Percentiles rank a stretch among this genome's conserved stretches.
Evolutionary conservation across 306 rosid species (phyloP).

Genomic region (Sesbania bispinosa): DNA sequence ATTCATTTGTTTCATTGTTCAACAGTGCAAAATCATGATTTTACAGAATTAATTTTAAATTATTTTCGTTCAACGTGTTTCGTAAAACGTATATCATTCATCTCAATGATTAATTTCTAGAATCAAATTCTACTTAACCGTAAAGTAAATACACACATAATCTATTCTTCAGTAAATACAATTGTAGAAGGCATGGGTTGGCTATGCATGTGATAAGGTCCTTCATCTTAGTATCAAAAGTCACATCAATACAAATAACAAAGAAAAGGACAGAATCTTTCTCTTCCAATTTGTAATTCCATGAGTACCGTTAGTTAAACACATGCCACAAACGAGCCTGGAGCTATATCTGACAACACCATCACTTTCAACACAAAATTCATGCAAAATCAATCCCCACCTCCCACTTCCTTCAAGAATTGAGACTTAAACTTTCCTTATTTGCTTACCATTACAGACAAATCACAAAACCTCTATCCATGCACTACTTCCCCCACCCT

Average conservation of each 20-base stretch:
- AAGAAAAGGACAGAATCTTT: slow-evolving; percentile 14
- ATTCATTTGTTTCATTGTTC: too few relatives aligned
- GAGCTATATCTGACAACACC: too few relatives aligned
- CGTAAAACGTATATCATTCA: too few relatives aligned
- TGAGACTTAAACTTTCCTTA: slow-evolving; percentile 21
- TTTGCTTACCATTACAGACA: slow-evolving; percentile 20
- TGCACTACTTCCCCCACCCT: slow-evolving; percentile 19
- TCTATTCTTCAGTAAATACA: not conserved
- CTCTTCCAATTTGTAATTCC: not conserved
- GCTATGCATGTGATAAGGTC: slow-evolving; percentile 28
- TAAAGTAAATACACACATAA: too few relatives aligned
- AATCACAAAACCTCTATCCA: slow-evolving; percentile 25
- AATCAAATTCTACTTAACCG: too few relatives aligned
- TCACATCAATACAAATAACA: slow-evolving; percentile 10
- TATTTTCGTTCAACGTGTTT: too few relatives aligned
- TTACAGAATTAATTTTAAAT: too few relatives aligned
- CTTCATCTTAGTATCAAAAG: slow-evolving; percentile 27
- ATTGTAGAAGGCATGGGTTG: slow-evolving; percentile 5
- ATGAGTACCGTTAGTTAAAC: slow-evolving; percentile 16
- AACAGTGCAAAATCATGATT: too few relatives aligned
- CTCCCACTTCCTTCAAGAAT: slow-evolving; percentile 15
- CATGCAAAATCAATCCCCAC: slow-evolving; percentile 29
- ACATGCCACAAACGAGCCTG: slow-evolving; percentile 3
- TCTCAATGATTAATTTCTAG: too few relatives aligned
- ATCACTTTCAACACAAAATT: slow-evolving; percentile 23